These are phyloP conservation scores for Metrosideros polymorpha DNA, from an alignment of 441 rosid genomes.

Conservation along the genomic window DNA sequence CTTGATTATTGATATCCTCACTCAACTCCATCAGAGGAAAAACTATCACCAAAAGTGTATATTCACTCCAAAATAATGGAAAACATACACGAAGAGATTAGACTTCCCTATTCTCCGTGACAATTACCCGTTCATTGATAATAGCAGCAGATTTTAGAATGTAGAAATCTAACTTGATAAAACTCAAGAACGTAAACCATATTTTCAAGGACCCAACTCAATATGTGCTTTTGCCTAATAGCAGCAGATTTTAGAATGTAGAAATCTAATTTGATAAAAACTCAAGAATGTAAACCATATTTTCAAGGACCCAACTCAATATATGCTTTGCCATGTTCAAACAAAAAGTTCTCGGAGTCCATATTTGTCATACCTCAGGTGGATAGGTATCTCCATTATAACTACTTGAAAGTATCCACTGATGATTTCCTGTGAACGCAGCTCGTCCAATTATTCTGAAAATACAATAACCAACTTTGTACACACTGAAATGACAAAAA, in stretches of 20 bases:
- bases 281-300: background rate
- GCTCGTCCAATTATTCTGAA: constrained; percentile 84
- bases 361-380: constrained; percentile 44
- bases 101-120: background rate
- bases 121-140: background rate
- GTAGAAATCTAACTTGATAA: background rate
- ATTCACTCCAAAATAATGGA: background rate
- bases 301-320: background rate
- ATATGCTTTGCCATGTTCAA: background rate
- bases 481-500: background rate
- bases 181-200: background rate
- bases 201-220: background rate
- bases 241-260: background rate
- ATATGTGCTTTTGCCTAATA: background rate
- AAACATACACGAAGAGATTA: background rate
- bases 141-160: background rate
- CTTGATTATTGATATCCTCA: background rate
- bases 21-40: background rate
- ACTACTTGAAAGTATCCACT: constrained; percentile 67
- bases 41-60: background rate
- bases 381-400: constrained; percentile 45
- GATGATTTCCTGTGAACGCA: constrained; percentile 81
- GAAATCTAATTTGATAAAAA: background rate
- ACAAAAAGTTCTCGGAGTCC: background rate
- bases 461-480: constrained; percentile 1